Evolutionary conservation across 441 rosid species (phyloP).

Genomic region (Gossypium gossypioides): DNA sequence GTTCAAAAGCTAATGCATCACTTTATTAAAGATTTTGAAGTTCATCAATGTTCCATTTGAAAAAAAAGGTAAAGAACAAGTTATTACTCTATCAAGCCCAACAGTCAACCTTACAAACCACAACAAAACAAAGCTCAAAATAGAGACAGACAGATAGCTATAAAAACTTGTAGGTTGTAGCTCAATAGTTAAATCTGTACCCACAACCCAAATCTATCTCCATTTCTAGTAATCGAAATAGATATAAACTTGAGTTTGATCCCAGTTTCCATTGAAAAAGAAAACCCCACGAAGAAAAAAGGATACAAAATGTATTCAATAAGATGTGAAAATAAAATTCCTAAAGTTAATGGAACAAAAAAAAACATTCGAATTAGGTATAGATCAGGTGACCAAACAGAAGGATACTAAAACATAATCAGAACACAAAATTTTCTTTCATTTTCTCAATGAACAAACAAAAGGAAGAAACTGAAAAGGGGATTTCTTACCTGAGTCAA

Average conservation of each 20-base stretch:
- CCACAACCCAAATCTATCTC: background rate
- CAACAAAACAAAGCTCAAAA: background rate
- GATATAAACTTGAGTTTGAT: background rate
- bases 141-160: background rate
- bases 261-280: background rate
- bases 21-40: background rate
- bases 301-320: background rate
- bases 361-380: too few species aligned
- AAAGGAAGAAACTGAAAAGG: too few species aligned
- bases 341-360: too few species aligned
- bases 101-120: conserved; percentile 13
- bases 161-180: background rate
- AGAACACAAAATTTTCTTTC: too few species aligned
- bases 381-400: too few species aligned
- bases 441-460: too few species aligned
- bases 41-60: background rate
- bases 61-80: background rate
- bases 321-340: background rate
- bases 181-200: conserved; percentile 16
- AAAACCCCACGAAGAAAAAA: background rate
- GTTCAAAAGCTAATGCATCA: background rate
- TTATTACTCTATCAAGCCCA: background rate
- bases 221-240: background rate
- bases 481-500: too few species aligned
- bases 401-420: too few species aligned